These are phyloP conservation scores for Euryodendron excelsum DNA, from an alignment of 148 eudicot species.

Conservation along the genomic window DNA sequence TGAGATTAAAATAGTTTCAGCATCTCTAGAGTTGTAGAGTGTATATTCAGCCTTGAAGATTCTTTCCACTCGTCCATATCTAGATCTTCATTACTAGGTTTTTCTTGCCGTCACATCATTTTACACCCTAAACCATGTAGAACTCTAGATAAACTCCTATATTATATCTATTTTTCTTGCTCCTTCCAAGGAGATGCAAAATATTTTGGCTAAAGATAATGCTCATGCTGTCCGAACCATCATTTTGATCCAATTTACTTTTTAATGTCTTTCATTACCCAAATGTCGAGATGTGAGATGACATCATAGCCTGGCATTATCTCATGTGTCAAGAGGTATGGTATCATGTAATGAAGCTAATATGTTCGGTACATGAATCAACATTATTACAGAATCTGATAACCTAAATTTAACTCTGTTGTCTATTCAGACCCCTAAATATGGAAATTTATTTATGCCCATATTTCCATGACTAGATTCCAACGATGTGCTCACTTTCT, in stretches of 20 bases:
- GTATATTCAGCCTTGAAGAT: neutral
- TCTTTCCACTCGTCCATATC: neutral
- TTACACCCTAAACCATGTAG: neutral
- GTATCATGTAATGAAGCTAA: neutral
- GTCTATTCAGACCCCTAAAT: too few species aligned
- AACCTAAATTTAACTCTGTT: neutral
- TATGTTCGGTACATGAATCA: neutral
- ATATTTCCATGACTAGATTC: too few species aligned
- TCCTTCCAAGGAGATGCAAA: neutral
- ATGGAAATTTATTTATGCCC: too few species aligned
- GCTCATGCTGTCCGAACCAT: neutral
- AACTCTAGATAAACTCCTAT: neutral
- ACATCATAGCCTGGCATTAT: neutral
- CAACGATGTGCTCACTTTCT: too few species aligned
- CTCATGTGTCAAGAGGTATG: neutral
- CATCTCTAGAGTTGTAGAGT: too few species aligned
- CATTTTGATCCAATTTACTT: neutral
- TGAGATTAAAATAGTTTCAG: too few species aligned
- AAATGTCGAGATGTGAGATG: neutral
- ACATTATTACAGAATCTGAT: neutral
- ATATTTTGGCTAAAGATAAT: neutral
- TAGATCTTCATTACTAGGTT: neutral
- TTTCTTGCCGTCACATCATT: neutral
- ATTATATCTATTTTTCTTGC: neutral
- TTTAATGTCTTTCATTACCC: neutral